Evolutionary conservation across 208 protist genomes (phyloP), one percentile per base, ranked within the genome.

Genomic region (Trypanosoma avium): DNA sequence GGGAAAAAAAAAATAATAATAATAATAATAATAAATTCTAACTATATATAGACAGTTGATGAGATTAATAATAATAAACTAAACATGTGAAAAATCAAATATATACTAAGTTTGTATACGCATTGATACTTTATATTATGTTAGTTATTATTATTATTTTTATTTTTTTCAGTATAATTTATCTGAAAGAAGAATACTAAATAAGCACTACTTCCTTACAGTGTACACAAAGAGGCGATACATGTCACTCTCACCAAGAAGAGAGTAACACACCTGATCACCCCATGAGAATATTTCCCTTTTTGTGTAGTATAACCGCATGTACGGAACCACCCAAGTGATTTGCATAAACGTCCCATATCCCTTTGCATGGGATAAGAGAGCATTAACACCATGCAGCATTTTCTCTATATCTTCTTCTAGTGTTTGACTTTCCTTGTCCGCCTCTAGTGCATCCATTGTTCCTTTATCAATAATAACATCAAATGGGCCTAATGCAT

Each of bases 401-500:
- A 94, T 92, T 10, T 46, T 50, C n/a, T 70, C 67, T 42, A 95
- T 75, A 52, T 93, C 77, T 6, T 76, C 77, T 6, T 84, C 70
- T 67, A 78, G 79, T n/a, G 48, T 57, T 0, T 66, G 46, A 32
- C 70, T 79, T 0, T 56, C 45, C 24, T 86, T 85, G 58, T 83
- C 81, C 4, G 84, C 77, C 62, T 95, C 84, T 47, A 95, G 57
- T 2, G 86, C 84, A 59, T 95, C 89, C 89, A 95, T 93, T 56
- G 84, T 93, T 19, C 83, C 86, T 73, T 92, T 95, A 48, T 95
- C 89, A 24, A 95, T 53, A 17, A 95, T 71, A 13, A 84, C 61
- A 45, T 95, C 89, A 67, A 95, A 92, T 40, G 82, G 81, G 30
- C 84, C 83, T 33, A 80, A 70, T 17, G 19, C 38, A 33, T 36